Percentiles rank a stretch among this genome's conserved stretches.
Conservation (phyloP, 2,329 filamentous ascomycete species). For the Esteya vermicola region DNA sequence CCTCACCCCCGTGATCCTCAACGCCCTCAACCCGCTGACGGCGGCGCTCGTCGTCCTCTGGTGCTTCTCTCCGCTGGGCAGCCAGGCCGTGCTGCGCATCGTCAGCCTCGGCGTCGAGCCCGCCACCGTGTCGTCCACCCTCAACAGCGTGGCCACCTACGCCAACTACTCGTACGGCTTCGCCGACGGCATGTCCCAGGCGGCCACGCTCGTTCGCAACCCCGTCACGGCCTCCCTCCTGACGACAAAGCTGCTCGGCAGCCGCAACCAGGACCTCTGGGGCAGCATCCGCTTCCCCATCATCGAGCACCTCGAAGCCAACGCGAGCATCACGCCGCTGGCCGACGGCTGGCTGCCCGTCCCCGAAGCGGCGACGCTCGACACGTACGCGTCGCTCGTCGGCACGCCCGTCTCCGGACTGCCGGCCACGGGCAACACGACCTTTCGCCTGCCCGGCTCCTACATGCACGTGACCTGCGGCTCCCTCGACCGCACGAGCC, state of each 20-base stretch:
- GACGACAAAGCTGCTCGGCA: neutral
- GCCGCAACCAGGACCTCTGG: conserved; percentile 7
- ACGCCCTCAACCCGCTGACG: conserved; percentile 14
- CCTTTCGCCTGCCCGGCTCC: conserved; percentile 1
- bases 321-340: neutral
- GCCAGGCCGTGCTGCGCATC: conserved; percentile 15
- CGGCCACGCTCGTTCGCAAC: neutral
- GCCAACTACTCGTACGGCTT: conserved; percentile 1
- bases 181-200: neutral
- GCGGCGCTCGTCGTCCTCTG: conserved; percentile 14
- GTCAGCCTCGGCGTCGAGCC: conserved; percentile 15
- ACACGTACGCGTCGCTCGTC: conserved; percentile 6
- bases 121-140: neutral
- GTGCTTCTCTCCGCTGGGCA: conserved; percentile 17
- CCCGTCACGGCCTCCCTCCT: conserved; percentile 2
- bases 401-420: conserved; percentile 2
- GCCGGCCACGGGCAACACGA: neutral
- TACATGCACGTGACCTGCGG: conserved; percentile 4
- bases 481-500: neutral
- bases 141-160: conserved; percentile 1
- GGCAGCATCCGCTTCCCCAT: conserved; percentile 6
- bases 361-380: neutral
- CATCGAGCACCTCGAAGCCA: conserved; percentile 3
- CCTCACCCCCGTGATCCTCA: conserved; percentile 13
- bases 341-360: neutral